Evolutionary conservation across 441 rosid genomes (phyloP).

Genomic region (Macaranga tanarius): DNA sequence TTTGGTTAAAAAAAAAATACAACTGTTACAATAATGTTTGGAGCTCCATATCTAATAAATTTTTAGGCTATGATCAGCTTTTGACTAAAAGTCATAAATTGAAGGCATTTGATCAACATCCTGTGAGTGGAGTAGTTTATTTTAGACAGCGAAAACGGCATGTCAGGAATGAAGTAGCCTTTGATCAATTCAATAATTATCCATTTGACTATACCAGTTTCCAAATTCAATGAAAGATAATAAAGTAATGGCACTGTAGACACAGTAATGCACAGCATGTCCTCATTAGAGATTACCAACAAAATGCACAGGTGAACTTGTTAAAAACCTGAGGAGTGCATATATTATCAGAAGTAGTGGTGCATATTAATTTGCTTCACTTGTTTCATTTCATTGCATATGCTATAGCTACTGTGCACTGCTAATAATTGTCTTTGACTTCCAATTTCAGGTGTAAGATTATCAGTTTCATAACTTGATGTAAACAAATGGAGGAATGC

Average conservation of each 20-base stretch:
- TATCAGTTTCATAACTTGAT: not conserved
- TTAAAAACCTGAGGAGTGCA: no score
- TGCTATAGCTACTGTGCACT: not conserved
- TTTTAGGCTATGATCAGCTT: not conserved
- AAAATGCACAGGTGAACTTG: no score
- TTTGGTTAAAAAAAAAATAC: not conserved
- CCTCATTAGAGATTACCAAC: no score
- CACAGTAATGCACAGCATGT: not conserved
- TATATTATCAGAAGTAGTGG: no score
- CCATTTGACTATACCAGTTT: not conserved
- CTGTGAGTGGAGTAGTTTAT: not conserved
- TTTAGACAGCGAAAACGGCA: constrained; percentile 19
- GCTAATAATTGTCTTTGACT: not conserved
- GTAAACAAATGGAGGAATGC: not conserved
- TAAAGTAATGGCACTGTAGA: not conserved
- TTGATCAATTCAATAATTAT: not conserved
- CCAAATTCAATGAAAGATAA: no score
- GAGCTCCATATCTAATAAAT: not conserved
- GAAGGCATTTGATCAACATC: not conserved
- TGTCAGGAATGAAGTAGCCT: not conserved
- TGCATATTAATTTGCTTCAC: no score
- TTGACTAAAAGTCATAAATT: not conserved
- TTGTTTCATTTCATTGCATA: not conserved
- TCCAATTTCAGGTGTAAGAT: not conserved
- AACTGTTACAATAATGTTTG: not conserved